Percentiles rank a stretch among this genome's conserved stretches.
Conservation (phyloP, 495 filamentous ascomycete genomes). For the Penicillium waksmanii region DNA sequence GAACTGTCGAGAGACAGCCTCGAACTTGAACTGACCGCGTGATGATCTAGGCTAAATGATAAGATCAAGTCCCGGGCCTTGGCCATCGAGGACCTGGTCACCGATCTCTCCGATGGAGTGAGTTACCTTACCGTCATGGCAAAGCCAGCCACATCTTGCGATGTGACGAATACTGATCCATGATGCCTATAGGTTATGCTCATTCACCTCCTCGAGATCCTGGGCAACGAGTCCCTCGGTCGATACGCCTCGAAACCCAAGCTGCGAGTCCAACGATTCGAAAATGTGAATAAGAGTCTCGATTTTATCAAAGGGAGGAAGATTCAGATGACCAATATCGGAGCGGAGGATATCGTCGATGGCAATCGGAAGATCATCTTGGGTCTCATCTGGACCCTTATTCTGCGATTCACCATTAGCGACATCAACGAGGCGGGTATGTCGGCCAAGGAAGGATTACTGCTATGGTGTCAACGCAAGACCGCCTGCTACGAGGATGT, state of each 20-base stretch:
- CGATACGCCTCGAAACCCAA: slow-evolving; percentile 95
- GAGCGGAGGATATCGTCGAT: slow-evolving; percentile 97
- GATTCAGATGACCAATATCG: slow-evolving; percentile 98
- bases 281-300: slow-evolving; percentile 95
- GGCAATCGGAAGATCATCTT: slow-evolving; percentile 97
- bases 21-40: background rate
- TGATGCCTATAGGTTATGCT: slow-evolving; percentile 70
- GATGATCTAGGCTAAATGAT: slow-evolving; percentile 77
- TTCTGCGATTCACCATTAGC: slow-evolving; percentile 96
- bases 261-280: slow-evolving; percentile 94
- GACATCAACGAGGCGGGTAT: slow-evolving; percentile 98
- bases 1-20: background rate
- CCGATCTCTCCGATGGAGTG: slow-evolving; percentile 92
- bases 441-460: slow-evolving; percentile 93
- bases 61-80: slow-evolving; percentile 80
- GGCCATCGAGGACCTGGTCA: slow-evolving; percentile 78
- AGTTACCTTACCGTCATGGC: slow-evolving; percentile 34
- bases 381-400: slow-evolving; percentile 95
- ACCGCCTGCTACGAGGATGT: slow-evolving; percentile 98
- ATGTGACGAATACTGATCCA: slow-evolving; percentile 1
- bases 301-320: slow-evolving; percentile 88
- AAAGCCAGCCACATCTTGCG: background rate
- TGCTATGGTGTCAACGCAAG: slow-evolving; percentile 98
- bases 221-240: slow-evolving; percentile 90
- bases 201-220: slow-evolving; percentile 94